Base-by-base conservation (phyloP, 2,329 filamentous ascomycete genomes). In the Ceratocystis eucalypticola region DNA sequence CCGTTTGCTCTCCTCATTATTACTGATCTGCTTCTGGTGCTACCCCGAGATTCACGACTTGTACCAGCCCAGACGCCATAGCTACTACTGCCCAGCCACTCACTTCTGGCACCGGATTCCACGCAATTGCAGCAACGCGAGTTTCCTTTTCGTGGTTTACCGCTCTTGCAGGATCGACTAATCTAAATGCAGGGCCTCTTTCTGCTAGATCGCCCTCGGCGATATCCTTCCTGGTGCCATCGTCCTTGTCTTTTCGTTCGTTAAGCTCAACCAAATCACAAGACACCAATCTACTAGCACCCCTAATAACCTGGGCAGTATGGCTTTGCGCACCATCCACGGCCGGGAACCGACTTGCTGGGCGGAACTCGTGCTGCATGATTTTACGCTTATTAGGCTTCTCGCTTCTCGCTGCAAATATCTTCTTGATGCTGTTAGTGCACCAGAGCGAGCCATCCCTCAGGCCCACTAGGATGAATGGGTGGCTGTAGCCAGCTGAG, bases 11-110 rank as follows among this genome's bases (percentile, higher is more conserved):
- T 10, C n/a, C n/a, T 20, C 3, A 1, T 22, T 53, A 25, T 25
- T 12, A 53, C 48, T 53, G 20, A 25, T 57, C 53, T n/a, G 22
- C 25, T 33, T 33, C 53, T 57, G 28, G 12, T 30, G 22, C 22
- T 57, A 84, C 74, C 0, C 85, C 84, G 25, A 89, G 73, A 71
- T 89, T 86, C 77, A 87, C 82, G 22, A 89, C 77, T 68, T 84
- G 80, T 55, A 89, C 77, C 68, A 90, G 73, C 0, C 87, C 87
- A 33, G 84, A 88, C 0, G 80, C 87, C 79, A 87, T 80, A 0
- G 83, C 85, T 2, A 81, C 82, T 8, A 85, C 85, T 2, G 84
- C 84, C 86, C 87, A 88, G 70, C 81, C 86, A 12, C 85, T 84
- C 70, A 80, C 86, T n/a, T 79, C 76, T 45, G 78, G 73, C 70